phyloP scores from a whole-genome alignment of 257 asterid genomes.

The Mitragyna speciosa region DNA sequence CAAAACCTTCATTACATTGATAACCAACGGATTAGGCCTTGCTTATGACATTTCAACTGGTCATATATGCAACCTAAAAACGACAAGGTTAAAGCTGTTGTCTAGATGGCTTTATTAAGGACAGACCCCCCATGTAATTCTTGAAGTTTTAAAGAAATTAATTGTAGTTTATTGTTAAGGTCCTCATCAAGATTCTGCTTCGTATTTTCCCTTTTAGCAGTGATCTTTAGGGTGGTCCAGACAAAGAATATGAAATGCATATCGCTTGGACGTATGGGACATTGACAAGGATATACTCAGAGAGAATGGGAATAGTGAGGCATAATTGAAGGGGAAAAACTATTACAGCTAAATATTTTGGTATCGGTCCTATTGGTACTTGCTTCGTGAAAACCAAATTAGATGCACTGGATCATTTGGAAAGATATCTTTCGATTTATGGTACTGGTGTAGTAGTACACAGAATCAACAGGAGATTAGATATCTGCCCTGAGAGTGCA shows the following conservation, averaged over 20 bases:
- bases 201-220: neutral
- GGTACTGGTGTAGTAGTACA: neutral
- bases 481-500: neutral
- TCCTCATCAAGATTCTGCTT: neutral
- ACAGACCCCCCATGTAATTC: too few relatives aligned
- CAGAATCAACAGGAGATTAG: neutral
- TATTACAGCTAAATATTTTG: neutral
- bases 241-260: neutral
- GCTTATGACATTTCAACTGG: neutral
- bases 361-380: neutral
- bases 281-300: neutral
- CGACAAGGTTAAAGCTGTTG: neutral
- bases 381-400: neutral
- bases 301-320: neutral
- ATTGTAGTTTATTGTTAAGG: neutral
- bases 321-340: too few relatives aligned
- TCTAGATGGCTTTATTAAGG: too few relatives aligned
- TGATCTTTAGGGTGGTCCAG: constrained; percentile 10
- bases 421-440: neutral
- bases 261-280: neutral
- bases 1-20: neutral
- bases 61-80: neutral
- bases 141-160: neutral
- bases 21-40: neutral
- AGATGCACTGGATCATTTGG: neutral